Conservation (phyloP, 2,329 filamentous ascomycete genomes). For the Diaporthe sp. region DNA sequence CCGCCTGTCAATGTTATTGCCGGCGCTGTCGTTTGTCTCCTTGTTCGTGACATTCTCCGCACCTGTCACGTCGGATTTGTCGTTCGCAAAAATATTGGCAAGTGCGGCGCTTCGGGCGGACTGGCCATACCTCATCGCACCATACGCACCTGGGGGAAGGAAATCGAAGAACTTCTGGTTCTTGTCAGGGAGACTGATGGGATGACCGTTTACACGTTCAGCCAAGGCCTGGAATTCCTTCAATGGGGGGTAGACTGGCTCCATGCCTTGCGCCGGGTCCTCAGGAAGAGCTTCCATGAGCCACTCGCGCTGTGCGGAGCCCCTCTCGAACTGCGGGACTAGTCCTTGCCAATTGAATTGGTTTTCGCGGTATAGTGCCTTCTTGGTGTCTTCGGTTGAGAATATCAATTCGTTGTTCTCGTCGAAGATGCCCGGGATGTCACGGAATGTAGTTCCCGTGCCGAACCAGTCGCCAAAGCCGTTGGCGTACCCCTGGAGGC, state of each 20-base stretch:
- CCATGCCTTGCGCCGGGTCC: background rate
- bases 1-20: background rate
- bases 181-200: background rate
- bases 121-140: background rate
- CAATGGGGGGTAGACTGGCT: background rate
- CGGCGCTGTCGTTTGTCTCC: background rate
- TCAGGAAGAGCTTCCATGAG: background rate
- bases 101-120: too few species aligned
- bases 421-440: conserved; percentile 26
- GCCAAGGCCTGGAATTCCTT: background rate
- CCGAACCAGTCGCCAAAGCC: conserved; percentile 22
- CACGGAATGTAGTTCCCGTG: background rate
- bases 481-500: conserved; percentile 12
- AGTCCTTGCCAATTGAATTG: background rate
- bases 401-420: conserved; percentile 9
- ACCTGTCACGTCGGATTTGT: background rate
- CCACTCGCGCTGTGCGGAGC: background rate
- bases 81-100: background rate
- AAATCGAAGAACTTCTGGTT: background rate
- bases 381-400: background rate
- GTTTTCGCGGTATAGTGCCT: conserved; percentile 2
- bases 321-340: background rate
- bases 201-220: background rate
- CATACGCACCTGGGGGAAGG: background rate
- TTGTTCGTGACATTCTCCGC: background rate